Evolutionary conservation across 495 filamentous ascomycete genomes (phyloP).

Genomic region (Thermothielavioides terrestris): DNA sequence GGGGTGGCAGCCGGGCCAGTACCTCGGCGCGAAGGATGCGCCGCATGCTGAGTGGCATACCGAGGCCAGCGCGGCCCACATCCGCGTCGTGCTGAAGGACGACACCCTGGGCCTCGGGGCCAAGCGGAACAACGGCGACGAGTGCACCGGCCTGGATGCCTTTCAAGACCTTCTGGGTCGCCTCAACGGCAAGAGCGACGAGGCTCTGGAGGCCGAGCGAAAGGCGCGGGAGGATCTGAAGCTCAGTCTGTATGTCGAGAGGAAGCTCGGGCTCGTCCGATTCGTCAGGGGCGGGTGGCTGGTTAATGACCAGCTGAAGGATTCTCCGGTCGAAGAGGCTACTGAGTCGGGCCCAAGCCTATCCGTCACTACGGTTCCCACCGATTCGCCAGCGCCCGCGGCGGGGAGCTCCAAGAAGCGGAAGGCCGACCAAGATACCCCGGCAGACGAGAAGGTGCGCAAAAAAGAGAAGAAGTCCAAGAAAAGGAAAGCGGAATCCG

Average conservation of each 20-base stretch:
- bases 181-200: conserved; percentile 77
- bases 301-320: conserved; percentile 48
- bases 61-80: conserved; percentile 65
- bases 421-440: conserved; percentile 14
- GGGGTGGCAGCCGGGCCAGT: conserved; percentile 80
- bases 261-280: conserved; percentile 61
- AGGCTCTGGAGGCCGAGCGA: conserved; percentile 55
- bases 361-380: no score
- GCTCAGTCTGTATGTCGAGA: conserved; percentile 56
- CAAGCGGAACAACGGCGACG: conserved; percentile 55
- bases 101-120: conserved; percentile 85
- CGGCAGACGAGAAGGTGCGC: conserved; percentile 20
- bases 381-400: not conserved
- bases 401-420: conserved; percentile 17
- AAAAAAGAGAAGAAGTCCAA: conserved; percentile 37
- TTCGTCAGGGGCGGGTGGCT: conserved; percentile 78
- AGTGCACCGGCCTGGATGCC: conserved; percentile 71
- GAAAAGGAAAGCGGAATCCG: conserved; percentile 33
- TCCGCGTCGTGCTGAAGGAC: conserved; percentile 74
- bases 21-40: conserved; percentile 65
- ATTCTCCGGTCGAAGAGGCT: conserved; percentile 7
- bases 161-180: conserved; percentile 79
- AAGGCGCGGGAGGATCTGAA: conserved; percentile 52
- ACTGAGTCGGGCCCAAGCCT: no score
- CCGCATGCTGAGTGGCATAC: conserved; percentile 66